phyloP scores from a whole-genome alignment of 2,329 filamentous ascomycete species.

The Aphanocladium album region DNA sequence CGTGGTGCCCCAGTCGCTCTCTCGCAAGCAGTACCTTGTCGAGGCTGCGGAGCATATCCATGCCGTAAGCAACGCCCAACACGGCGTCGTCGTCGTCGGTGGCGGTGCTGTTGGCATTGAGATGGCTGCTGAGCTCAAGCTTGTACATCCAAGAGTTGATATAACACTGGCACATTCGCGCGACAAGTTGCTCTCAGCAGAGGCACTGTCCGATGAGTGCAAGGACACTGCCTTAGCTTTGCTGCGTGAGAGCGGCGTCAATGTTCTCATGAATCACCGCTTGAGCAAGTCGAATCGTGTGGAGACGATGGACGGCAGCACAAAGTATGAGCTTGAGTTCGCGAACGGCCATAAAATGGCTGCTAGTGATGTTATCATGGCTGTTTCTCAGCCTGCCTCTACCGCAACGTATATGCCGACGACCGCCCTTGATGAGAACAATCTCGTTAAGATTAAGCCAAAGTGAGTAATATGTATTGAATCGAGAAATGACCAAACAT shows the following conservation, averaged over 20 bases:
- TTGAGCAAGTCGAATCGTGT: conserved; percentile 45
- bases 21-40: conserved; percentile 55
- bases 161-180: conserved; percentile 75
- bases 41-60: conserved; percentile 59
- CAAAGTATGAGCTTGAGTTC: conserved; percentile 48
- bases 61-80: conserved; percentile 43
- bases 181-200: conserved; percentile 63
- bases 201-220: conserved; percentile 65
- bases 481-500: too few species aligned
- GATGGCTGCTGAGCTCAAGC: conserved; percentile 74
- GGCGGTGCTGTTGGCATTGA: conserved; percentile 76
- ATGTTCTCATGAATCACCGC: conserved; percentile 58
- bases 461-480: conserved; percentile 30
- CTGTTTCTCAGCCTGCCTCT: conserved; percentile 58
- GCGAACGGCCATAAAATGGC: conserved; percentile 54
- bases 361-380: conserved; percentile 64
- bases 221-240: conserved; percentile 57
- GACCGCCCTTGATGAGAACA: conserved; percentile 55
- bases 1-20: conserved; percentile 63
- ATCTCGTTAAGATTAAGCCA: conserved; percentile 58
- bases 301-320: conserved; percentile 36
- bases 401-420: conserved; percentile 59
- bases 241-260: conserved; percentile 57
- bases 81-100: conserved; percentile 67
- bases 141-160: conserved; percentile 55